Conservation (phyloP, 169 alveolate species). For the Cryptosporidium ubiquitum region DNA sequence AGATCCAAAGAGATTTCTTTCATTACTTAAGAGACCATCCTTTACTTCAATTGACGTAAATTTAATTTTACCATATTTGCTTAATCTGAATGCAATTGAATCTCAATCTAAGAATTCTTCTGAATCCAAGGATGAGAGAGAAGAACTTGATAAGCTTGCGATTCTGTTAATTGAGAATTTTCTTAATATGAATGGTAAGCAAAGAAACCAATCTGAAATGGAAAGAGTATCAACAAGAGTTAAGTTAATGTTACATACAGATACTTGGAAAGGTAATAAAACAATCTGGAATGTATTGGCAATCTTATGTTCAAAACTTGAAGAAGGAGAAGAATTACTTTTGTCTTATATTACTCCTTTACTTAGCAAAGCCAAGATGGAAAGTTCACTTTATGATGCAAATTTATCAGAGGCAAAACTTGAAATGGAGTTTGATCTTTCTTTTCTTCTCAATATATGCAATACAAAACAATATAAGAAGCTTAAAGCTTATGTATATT, state of each 20-base stretch:
- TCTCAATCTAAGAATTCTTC: background rate
- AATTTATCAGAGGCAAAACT: background rate
- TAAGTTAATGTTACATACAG: constrained; percentile 1
- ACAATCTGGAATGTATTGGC: constrained; percentile 72
- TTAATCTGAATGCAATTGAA: background rate
- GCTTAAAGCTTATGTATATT: constrained; percentile 40
- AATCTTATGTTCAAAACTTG: constrained; percentile 46
- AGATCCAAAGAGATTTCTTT: constrained; percentile 43
- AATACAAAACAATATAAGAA: constrained; percentile 22
- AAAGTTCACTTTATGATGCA: background rate
- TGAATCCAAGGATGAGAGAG: background rate
- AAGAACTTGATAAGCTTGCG: constrained; percentile 37
- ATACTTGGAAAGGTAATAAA: constrained; percentile 61
- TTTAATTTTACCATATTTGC: constrained; percentile 8
- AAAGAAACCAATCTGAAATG: background rate
- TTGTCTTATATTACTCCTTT: constrained; percentile 57
- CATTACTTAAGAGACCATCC: constrained; percentile 41
- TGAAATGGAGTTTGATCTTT: constrained; percentile 53
- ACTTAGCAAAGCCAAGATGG: constrained; percentile 45
- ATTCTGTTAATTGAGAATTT: constrained; percentile 39
- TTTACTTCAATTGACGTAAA: constrained; percentile 31
- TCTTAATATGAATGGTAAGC: constrained; percentile 1
- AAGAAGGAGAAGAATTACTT: constrained; percentile 56
- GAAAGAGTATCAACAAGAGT: constrained; percentile 65
- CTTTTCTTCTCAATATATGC: constrained; percentile 54